A percentile compares a stretch with the other conserved stretches of the same genome.
phyloP scores from a whole-genome alignment of 768 basidiomycete genomes.

The Panaeolus cyanescens region DNA sequence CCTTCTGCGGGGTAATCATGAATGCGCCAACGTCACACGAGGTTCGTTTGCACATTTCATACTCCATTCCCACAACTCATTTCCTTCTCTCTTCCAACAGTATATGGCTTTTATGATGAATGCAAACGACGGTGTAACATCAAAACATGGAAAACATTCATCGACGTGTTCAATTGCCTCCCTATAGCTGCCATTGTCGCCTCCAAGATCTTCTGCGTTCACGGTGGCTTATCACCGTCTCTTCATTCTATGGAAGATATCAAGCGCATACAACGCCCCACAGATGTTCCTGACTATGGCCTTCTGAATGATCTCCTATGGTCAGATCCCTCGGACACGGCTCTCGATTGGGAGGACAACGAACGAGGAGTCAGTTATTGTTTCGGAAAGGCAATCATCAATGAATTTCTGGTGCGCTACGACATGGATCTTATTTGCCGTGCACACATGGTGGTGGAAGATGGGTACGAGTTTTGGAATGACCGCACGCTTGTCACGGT shows the following conservation, averaged over 20 bases:
- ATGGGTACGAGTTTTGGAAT: conserved; percentile 99
- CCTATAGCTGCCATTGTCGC: conserved; percentile 99
- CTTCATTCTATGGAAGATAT: conserved; percentile 98
- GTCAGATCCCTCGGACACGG: conserved; percentile 98
- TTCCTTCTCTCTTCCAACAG: conserved; percentile 41
- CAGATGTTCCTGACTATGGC: conserved; percentile 98
- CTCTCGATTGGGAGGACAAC: conserved; percentile 99
- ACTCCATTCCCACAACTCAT: conserved; percentile 8
- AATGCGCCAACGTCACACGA: conserved; percentile 98
- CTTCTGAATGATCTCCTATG: conserved; percentile 95
- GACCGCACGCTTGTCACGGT: conserved; percentile 98
- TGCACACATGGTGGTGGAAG: conserved; percentile 99
- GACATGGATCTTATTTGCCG: conserved; percentile 99
- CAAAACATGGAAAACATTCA: conserved; percentile 99
- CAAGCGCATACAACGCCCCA: conserved; percentile 95
- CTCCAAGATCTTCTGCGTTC: conserved; percentile 99
- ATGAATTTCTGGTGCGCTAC: conserved; percentile 90
- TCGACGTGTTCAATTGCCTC: conserved; percentile 99
- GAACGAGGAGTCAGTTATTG: conserved; percentile 99
- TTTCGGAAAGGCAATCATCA: conserved; percentile 97
- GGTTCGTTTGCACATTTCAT: conserved; percentile 51
- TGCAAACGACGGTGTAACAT: conserved; percentile 99
- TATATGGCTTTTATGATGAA: conserved; percentile 99
- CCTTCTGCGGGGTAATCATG: conserved; percentile 95
- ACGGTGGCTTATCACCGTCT: conserved; percentile 92